Percentiles rank a stretch among this genome's conserved stretches.
Conservation (phyloP, 2,329 filamentous ascomycete species). For the Myriosclerotinia duriaeana region DNA sequence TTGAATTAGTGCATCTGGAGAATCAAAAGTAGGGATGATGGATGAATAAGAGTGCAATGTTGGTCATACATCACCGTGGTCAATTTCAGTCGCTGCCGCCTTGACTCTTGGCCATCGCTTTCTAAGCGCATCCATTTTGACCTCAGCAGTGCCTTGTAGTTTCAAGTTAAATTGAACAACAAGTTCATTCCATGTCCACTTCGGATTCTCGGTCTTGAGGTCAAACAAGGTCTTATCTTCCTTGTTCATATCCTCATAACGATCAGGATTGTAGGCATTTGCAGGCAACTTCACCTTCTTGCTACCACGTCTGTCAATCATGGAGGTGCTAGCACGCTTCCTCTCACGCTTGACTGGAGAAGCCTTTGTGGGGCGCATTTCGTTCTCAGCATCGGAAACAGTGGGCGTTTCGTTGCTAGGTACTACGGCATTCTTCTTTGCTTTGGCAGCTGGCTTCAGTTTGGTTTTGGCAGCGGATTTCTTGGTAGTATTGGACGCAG, state of each 20-base stretch:
- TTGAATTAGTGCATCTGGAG: neutral
- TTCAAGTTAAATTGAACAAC: neutral
- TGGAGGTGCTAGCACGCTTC: neutral
- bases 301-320: neutral
- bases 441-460: neutral
- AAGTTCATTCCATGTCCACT: neutral
- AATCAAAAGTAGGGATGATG: too few species aligned
- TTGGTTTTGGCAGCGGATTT: neutral
- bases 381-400: neutral
- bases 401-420: neutral
- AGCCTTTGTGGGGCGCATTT: neutral
- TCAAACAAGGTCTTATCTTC: slow-evolving; percentile 7
- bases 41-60: accelerated
- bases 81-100: neutral
- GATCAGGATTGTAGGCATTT: slow-evolving; percentile 1
- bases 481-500: neutral
- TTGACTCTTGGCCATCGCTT: slow-evolving; percentile 9
- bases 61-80: slow-evolving; percentile 4
- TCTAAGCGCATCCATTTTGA: neutral
- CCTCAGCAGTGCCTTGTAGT: neutral
- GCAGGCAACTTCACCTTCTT: neutral
- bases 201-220: neutral
- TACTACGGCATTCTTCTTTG: neutral
- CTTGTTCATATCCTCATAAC: neutral
- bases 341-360: neutral